Percentiles rank a stretch among this genome's conserved stretches.
These are phyloP conservation scores for Xylariaceae sp. DNA, from an alignment of 2,329 filamentous ascomycete species.

Conservation along the genomic window DNA sequence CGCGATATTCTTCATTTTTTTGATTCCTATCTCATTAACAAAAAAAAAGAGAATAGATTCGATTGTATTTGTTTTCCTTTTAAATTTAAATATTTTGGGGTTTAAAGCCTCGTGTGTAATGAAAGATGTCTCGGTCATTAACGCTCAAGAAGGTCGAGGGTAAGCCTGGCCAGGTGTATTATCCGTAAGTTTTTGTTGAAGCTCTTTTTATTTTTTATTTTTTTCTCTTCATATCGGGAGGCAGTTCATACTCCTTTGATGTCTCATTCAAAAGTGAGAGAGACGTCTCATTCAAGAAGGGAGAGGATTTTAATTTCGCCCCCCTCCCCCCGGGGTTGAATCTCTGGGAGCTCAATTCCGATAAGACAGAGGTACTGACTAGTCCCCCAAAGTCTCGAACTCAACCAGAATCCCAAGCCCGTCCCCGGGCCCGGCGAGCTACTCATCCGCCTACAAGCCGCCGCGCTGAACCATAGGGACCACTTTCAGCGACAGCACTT, in stretches of 20 bases:
- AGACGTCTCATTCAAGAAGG: no score
- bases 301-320: no score
- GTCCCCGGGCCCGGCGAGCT: constrained; percentile 61
- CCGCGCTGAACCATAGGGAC: constrained; percentile 90
- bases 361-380: neutral
- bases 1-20: no score
- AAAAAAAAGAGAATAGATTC: no score
- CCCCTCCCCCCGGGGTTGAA: neutral
- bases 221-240: neutral
- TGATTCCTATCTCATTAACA: no score
- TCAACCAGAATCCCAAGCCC: constrained; percentile 58
- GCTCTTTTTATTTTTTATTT: neutral
- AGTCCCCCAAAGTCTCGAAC: constrained; percentile 42
- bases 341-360: neutral
- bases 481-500: constrained; percentile 89
- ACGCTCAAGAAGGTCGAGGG: constrained; percentile 65
- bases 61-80: no score
- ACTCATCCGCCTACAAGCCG: constrained; percentile 69
- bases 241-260: no score
- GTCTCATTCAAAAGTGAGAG: no score
- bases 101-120: neutral
- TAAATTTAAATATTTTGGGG: no score
- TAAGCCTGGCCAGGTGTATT: constrained; percentile 85
- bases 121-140: constrained; percentile 49
- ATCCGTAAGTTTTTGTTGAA: constrained; percentile 50